These are phyloP conservation scores for Tuber calosporum DNA, from an alignment of 495 filamentous ascomycete genomes.

Conservation along the genomic window DNA sequence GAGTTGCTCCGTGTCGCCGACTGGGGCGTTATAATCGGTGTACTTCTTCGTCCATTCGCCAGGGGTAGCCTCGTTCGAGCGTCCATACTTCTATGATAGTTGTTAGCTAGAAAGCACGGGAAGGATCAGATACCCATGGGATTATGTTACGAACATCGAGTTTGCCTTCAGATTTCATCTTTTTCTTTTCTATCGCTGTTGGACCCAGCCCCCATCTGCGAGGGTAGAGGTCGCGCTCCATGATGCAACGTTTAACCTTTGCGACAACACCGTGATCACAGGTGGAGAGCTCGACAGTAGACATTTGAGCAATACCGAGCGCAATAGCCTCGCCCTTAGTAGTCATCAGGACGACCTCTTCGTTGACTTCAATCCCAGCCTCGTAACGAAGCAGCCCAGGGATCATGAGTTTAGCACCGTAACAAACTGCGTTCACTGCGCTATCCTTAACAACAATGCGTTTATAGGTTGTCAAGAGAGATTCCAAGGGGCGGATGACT, in stretches of 20 bases:
- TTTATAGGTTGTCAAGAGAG: conserved; percentile 83
- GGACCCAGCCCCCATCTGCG: conserved; percentile 91
- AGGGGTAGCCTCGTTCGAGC: conserved; percentile 83
- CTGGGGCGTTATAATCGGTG: conserved; percentile 68
- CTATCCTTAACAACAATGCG: conserved; percentile 96
- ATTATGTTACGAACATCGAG: conserved; percentile 60
- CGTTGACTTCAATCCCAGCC: conserved; percentile 74
- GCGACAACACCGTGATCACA: conserved; percentile 96
- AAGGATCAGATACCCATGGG: not conserved
- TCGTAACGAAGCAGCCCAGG: conserved; percentile 89
- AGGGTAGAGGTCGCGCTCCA: conserved; percentile 97
- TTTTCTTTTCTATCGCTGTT: conserved; percentile 90
- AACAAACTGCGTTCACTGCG: conserved; percentile 90
- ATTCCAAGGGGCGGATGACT: conserved; percentile 86
- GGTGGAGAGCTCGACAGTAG: conserved; percentile 78
- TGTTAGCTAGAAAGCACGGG: not conserved
- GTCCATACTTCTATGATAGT: conserved; percentile 68
- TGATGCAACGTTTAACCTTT: conserved; percentile 96
- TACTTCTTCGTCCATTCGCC: conserved; percentile 83
- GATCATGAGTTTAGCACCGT: conserved; percentile 97
- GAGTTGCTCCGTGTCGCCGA: conserved; percentile 46
- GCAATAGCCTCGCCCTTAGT: conserved; percentile 98
- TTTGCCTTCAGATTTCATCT: conserved; percentile 95
- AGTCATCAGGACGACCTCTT: conserved; percentile 93
- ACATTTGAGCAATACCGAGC: conserved; percentile 91